Evolutionary conservation across 805 yeast genomes (phyloP).

Genomic region (Teunomyces kruisii): DNA sequence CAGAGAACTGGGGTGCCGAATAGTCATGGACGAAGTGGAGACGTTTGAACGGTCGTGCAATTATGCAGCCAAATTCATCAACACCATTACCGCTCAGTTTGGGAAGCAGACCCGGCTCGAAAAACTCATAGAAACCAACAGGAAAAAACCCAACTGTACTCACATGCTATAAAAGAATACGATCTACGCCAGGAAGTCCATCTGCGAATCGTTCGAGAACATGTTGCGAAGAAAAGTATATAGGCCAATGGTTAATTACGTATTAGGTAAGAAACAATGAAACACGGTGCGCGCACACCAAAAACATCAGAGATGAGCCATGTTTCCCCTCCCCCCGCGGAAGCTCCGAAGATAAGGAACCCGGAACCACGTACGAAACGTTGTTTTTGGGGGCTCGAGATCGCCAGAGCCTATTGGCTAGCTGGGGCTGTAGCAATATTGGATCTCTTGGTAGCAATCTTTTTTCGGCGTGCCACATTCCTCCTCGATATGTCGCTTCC

Average conservation of each 20-base stretch:
- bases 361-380: background rate
- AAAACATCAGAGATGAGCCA: background rate
- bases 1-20: background rate
- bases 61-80: background rate
- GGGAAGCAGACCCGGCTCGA: background rate
- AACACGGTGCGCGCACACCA: background rate
- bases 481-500: background rate
- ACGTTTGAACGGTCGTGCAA: background rate
- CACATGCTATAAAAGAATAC: background rate
- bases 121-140: background rate
- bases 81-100: background rate
- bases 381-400: no score
- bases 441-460: background rate
- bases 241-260: background rate
- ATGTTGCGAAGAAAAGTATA: no score
- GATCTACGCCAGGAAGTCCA: background rate
- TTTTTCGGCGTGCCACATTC: background rate
- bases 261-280: no score
- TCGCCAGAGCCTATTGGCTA: no score
- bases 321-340: constrained; percentile 2
- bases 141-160: background rate
- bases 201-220: background rate
- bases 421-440: no score
- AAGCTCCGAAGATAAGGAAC: constrained; percentile 1
- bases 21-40: background rate